Evolutionary conservation across 495 filamentous ascomycete genomes (phyloP).

Genomic region (Symbiotaphrina buchneri): DNA sequence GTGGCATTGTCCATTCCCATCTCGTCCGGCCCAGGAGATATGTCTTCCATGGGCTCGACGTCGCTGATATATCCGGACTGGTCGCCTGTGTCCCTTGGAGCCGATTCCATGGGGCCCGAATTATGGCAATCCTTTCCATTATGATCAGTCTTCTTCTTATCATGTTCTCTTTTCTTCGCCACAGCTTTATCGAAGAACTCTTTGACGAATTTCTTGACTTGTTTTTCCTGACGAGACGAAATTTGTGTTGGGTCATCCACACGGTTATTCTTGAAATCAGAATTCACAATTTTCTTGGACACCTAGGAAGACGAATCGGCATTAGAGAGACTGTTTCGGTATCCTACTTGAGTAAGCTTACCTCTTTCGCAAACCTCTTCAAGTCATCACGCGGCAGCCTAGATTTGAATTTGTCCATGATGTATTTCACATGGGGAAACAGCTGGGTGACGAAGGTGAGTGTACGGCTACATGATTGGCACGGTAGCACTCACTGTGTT

Average conservation of each 20-base stretch:
- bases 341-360: no score
- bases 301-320: no score
- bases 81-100: conserved; percentile 7
- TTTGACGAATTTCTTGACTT: conserved; percentile 60
- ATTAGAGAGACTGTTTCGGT: no score
- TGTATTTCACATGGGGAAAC: conserved; percentile 59
- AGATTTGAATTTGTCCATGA: conserved; percentile 64
- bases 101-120: not conserved
- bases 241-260: conserved; percentile 70
- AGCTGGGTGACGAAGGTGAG: conserved; percentile 25
- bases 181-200: conserved; percentile 73
- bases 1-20: conserved; percentile 6
- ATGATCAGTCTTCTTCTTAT: conserved; percentile 37
- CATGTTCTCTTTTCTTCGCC: conserved; percentile 43
- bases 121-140: conserved; percentile 7
- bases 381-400: conserved; percentile 73
- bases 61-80: conserved; percentile 3
- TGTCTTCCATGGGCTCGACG: no score
- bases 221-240: conserved; percentile 52
- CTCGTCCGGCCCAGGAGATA: no score
- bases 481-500: conserved; percentile 38
- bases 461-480: not conserved
- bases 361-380: conserved; percentile 71
- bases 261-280: conserved; percentile 69
- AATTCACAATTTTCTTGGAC: conserved; percentile 67